Evolutionary conservation across 1,284 basidiomycete species (phyloP).

Genomic region (Leccinum glutinopallens): DNA sequence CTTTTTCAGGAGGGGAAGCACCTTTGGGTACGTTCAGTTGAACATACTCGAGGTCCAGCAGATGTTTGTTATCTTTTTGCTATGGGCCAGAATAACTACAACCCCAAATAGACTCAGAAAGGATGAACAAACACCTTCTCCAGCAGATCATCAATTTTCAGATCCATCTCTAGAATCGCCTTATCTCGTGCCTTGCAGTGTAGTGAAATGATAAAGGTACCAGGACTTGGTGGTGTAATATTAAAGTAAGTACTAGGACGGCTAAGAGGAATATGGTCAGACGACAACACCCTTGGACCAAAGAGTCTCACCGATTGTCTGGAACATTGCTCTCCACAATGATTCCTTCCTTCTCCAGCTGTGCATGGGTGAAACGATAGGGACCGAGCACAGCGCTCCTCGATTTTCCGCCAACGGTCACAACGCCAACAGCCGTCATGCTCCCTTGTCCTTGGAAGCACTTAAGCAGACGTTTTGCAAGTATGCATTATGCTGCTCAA

Average conservation of each 20-base stretch:
- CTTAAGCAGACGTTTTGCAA: conserved; percentile 96
- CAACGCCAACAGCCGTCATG: conserved; percentile 89
- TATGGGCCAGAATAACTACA: conserved; percentile 39
- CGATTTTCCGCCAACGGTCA: conserved; percentile 90
- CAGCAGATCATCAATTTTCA: conserved; percentile 97
- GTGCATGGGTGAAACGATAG: conserved; percentile 96
- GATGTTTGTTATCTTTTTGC: conserved; percentile 98
- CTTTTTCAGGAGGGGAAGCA: conserved; percentile 89
- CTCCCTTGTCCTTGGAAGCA: conserved; percentile 81
- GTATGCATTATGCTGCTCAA: conserved; percentile 99
- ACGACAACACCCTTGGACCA: conserved; percentile 1
- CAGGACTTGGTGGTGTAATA: conserved; percentile 93
- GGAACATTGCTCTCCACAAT: conserved; percentile 99
- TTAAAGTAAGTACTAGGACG: conserved; percentile 99
- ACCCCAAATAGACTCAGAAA: conserved; percentile 1
- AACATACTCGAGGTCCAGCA: conserved; percentile 96
- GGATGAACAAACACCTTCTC: conserved; percentile 72
- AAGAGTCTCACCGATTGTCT: conserved; percentile 79
- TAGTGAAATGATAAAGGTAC: conserved; percentile 97
- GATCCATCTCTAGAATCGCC: conserved; percentile 99
- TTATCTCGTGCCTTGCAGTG: conserved; percentile 99
- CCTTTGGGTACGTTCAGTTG: conserved; percentile 96
- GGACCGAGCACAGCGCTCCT: conserved; percentile 91
- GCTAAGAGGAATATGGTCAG: conserved; percentile 44
- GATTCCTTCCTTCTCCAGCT: conserved; percentile 99